A percentile compares a stretch with the other conserved stretches of the same genome.
phyloP scores from a whole-genome alignment of 805 yeast genomes.

The Alloascoidea hylecoeti region DNA sequence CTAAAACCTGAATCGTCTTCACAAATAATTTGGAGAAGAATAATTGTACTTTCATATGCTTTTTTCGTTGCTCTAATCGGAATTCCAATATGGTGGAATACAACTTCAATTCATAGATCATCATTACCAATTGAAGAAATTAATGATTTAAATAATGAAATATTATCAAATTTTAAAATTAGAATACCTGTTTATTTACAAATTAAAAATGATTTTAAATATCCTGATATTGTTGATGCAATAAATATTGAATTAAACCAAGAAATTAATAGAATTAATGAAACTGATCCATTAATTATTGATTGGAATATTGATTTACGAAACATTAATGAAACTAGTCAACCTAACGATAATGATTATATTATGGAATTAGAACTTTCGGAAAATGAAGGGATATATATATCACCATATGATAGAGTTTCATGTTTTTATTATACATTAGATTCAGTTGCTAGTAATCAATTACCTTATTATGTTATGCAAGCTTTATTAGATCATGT shows the following conservation, averaged over 20 bases:
- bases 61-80: constrained; percentile 25
- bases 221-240: constrained; percentile 58
- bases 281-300: constrained; percentile 8
- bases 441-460: constrained; percentile 36
- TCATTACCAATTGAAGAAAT: constrained; percentile 36
- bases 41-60: constrained; percentile 10
- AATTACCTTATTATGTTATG: constrained; percentile 46
- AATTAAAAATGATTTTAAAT: constrained; percentile 26
- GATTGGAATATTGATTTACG: constrained; percentile 16
- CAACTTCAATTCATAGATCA: constrained; percentile 54
- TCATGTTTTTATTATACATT: constrained; percentile 27
- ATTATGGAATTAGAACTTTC: constrained; percentile 21
- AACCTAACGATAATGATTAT: constrained; percentile 18
- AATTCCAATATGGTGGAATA: constrained; percentile 41
- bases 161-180: constrained; percentile 15
- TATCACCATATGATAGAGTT: constrained; percentile 24
- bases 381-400: constrained; percentile 27
- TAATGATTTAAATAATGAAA: constrained; percentile 15
- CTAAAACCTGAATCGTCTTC: too few relatives aligned
- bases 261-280: constrained; percentile 16
- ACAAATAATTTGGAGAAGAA: too few relatives aligned
- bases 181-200: constrained; percentile 28
- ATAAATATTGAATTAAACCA: constrained; percentile 30
- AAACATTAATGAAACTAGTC: constrained; percentile 11
- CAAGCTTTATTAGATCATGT: constrained; percentile 34